Evolutionary conservation across 148 eudicot genomes (phyloP).

Genomic region (Nepenthes gracilis): DNA sequence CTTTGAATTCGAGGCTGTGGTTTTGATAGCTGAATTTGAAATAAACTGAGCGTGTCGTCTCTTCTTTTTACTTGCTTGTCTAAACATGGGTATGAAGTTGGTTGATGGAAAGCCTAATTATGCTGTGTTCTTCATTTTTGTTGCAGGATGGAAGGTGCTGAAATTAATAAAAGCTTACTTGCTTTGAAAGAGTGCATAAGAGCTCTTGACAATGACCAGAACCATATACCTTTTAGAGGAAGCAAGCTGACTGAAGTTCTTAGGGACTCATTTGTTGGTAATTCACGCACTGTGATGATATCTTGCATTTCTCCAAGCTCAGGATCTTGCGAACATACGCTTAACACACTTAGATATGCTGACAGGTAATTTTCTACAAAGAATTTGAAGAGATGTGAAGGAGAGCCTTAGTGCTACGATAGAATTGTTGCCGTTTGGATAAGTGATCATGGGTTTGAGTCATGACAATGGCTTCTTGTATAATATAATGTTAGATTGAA

Average conservation of each 20-base stretch:
- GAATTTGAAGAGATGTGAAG: not conserved
- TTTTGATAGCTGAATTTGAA: no score
- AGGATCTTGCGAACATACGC: slow-evolving; percentile 80
- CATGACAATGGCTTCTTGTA: no score
- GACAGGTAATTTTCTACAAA: slow-evolving; percentile 38
- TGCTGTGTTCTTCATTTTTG: not conserved
- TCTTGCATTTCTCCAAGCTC: slow-evolving; percentile 77
- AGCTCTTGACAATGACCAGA: slow-evolving; percentile 75
- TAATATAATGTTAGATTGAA: no score
- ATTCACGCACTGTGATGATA: slow-evolving; percentile 77
- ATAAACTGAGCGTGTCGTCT: no score
- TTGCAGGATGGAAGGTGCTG: slow-evolving; percentile 83
- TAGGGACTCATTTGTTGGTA: slow-evolving; percentile 72
- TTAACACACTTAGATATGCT: slow-evolving; percentile 78
- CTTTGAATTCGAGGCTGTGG: not conserved
- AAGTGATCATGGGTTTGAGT: no score
- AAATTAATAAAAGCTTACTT: slow-evolving; percentile 74
- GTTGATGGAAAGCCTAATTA: not conserved
- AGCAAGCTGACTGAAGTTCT: slow-evolving; percentile 80
- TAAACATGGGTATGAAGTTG: not conserved
- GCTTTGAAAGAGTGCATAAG: slow-evolving; percentile 80
- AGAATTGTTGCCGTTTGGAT: no score
- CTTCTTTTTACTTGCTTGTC: no score
- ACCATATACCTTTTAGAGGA: slow-evolving; percentile 82
- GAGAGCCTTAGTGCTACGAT: no score